Base-by-base conservation (phyloP, 306 rosid genomes). In the Dalbergia cultrata region DNA sequence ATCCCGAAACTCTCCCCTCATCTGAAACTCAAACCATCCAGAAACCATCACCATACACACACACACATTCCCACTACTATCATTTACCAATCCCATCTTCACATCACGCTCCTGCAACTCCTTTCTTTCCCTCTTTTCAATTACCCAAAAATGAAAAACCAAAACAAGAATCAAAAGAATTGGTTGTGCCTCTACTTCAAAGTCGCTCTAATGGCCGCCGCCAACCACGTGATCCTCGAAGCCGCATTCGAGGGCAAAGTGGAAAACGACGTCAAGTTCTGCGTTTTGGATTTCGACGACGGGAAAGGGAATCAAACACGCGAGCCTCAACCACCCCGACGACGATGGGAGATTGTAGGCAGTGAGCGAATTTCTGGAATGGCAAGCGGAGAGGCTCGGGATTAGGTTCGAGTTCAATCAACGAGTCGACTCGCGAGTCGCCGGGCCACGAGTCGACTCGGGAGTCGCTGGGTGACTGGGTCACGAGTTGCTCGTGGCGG, bases 251-350 rank as follows among this genome's bases (percentile, higher is more conserved):
- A 83, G 6, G 88, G 82, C 8, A 39, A 59, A 37, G 3, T 78
- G 2, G 70, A 76, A 31, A 79, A 45, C 72, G 67, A 45, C 72
- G 67, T 7, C 54, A 87, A 80, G 72, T 57, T 92, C 2, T 92
- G 87, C 65, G 90, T 92, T 4, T 68, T 92, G 5, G 97, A 92
- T 85, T 92, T 92, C 33, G 92, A 90, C 18, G 83, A 90, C 52
- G 95, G 95, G 0, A 70, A 88, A 18, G 97, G 92, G 0, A 76
- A 54, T 1, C 95, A n/a, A 90, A 72, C 90, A 89, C 60, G 47
- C n/a, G 47, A 66, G 69, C n/a, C 93, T 92, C 8, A 75, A 90
- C 5, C 88, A 56, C 74, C 80, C 39, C 34, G 75, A 68, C 19
- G 69, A 71, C 6, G 90, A 82, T 14, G 90, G 83, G 57, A 89